A percentile compares a stretch with the other conserved stretches of the same genome.
phyloP scores from a whole-genome alignment of 1,139 yeast species.

The Meyerozyma sp. region DNA sequence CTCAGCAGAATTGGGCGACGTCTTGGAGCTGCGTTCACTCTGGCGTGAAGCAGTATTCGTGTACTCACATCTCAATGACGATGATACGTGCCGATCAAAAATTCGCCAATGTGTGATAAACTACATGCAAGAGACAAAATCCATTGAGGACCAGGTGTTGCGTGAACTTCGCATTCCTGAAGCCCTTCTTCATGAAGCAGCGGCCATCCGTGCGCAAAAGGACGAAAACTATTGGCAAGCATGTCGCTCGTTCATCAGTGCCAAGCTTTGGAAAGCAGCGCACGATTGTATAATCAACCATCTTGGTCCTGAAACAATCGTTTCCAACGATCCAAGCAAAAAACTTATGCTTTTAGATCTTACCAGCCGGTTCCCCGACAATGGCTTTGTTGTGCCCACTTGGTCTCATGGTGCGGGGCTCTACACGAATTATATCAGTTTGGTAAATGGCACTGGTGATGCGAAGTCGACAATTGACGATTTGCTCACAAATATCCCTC shows the following conservation, averaged over 20 bases:
- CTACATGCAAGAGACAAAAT: constrained; percentile 22
- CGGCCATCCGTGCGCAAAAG: constrained; percentile 39
- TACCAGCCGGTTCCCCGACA: constrained; percentile 42
- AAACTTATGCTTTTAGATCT: constrained; percentile 33
- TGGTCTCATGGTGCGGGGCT: constrained; percentile 65
- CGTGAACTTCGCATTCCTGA: constrained; percentile 41
- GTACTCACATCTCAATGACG: constrained; percentile 46
- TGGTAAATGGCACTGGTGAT: constrained; percentile 16
- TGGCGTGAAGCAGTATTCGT: constrained; percentile 62
- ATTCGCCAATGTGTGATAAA: constrained; percentile 46
- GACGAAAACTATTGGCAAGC: constrained; percentile 54
- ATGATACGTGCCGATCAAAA: constrained; percentile 30
- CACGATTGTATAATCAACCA: constrained; percentile 48
- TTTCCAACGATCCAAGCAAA: constrained; percentile 36
- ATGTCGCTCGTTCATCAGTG: constrained; percentile 57
- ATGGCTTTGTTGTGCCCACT: constrained; percentile 34
- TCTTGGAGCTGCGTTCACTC: constrained; percentile 42
- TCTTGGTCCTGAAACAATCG: constrained; percentile 68
- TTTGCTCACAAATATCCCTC: constrained; percentile 43
- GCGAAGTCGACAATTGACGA: constrained; percentile 5
- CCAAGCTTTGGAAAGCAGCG: constrained; percentile 58
- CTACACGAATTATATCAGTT: constrained; percentile 41
- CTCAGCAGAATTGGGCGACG: constrained; percentile 47
- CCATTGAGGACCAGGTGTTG: constrained; percentile 24
- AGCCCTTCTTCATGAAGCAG: constrained; percentile 43